Evolutionary conservation across 176 grass and related monocot species (phyloP).

Genomic region (Poa annua): DNA sequence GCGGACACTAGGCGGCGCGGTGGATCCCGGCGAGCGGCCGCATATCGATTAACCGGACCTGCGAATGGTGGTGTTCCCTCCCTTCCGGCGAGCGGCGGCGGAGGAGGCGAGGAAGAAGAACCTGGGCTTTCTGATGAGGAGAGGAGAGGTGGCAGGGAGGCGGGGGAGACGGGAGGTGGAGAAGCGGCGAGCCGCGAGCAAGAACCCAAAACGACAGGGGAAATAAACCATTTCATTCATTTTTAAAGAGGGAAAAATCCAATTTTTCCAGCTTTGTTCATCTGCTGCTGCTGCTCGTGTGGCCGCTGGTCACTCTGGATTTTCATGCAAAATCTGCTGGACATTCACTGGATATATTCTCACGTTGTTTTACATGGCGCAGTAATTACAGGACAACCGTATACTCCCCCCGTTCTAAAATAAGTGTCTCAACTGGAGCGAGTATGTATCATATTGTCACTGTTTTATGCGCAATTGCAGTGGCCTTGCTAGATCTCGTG

Average conservation of each 20-base stretch:
- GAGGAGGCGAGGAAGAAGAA: background rate
- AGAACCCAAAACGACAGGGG: slow-evolving; percentile 17
- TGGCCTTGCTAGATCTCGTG: background rate
- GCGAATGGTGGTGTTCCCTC: background rate
- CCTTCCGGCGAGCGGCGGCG: slow-evolving; percentile 29
- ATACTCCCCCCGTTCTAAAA: no score
- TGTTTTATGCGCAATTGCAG: background rate
- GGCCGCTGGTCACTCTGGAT: background rate
- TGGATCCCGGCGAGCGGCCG: slow-evolving; percentile 28
- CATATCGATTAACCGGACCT: background rate
- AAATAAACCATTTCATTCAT: background rate
- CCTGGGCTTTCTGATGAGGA: background rate
- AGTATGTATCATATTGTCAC: background rate
- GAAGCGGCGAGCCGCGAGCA: slow-evolving; percentile 44
- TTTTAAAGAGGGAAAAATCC: background rate
- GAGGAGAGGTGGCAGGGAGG: slow-evolving; percentile 21
- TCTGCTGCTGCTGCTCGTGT: slow-evolving; percentile 6
- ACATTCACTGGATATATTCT: background rate
- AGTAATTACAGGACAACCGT: background rate
- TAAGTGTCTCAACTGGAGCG: no score
- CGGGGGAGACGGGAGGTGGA: slow-evolving; percentile 43
- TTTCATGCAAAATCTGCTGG: background rate
- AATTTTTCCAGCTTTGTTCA: background rate
- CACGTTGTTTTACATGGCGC: slow-evolving; percentile 4
- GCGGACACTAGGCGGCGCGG: background rate